These are phyloP conservation scores for Lachnellula arida DNA, from an alignment of 2,329 filamentous ascomycete genomes.

Conservation along the genomic window DNA sequence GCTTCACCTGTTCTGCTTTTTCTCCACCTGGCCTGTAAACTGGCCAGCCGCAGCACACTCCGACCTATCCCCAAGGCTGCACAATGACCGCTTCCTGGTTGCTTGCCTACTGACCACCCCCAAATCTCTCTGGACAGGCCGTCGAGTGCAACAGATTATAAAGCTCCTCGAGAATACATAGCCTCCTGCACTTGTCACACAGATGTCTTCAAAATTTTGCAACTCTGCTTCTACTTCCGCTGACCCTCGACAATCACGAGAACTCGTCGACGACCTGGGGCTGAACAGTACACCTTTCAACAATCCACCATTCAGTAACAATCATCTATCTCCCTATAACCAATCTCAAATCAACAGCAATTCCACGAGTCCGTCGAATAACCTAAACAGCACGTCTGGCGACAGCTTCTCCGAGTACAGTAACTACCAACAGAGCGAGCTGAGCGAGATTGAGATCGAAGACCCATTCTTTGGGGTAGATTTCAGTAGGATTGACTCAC, in stretches of 20 bases:
- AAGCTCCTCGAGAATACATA: conserved; percentile 23
- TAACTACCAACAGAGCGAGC: conserved; percentile 28
- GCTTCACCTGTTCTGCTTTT: background rate
- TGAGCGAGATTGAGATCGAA: conserved; percentile 25
- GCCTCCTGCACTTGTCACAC: conserved; percentile 25
- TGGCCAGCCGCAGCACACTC: conserved; percentile 2
- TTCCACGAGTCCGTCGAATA: conserved; percentile 28
- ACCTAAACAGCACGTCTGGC: conserved; percentile 23
- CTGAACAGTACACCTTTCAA: conserved; percentile 21
- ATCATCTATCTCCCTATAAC: conserved; percentile 26
- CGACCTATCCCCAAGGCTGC: conserved; percentile 19
- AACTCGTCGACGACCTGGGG: conserved; percentile 20
- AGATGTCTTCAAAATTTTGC: conserved; percentile 30
- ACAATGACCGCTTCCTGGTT: conserved; percentile 26
- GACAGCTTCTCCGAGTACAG: conserved; percentile 29
- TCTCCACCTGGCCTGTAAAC: background rate
- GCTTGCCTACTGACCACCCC: conserved; percentile 20
- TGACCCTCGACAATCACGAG: conserved; percentile 22
- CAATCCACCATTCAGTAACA: conserved; percentile 17
- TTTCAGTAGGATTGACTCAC: conserved; percentile 27
- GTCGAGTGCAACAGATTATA: conserved; percentile 16
- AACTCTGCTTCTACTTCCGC: conserved; percentile 22
- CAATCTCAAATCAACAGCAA: conserved; percentile 27
- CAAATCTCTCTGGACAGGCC: conserved; percentile 15
- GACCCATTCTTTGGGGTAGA: conserved; percentile 33